phyloP scores from a whole-genome alignment of 2,329 filamentous ascomycete species.

The Calonectria hongkongensis region DNA sequence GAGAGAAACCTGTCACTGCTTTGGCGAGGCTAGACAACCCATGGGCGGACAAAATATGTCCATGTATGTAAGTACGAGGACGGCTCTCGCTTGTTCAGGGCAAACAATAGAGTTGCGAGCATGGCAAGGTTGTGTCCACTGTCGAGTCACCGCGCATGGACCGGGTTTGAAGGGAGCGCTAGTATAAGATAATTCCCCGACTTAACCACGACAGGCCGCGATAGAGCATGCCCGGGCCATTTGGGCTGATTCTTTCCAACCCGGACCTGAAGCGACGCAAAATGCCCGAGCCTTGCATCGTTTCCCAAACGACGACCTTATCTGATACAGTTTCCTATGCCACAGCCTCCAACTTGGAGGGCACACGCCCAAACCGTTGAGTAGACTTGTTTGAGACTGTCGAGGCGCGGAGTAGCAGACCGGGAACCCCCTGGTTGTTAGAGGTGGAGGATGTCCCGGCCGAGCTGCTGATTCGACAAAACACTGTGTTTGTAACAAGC shows the following conservation, averaged over 20 bases:
- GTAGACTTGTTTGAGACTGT: not conserved
- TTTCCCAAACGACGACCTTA: conserved; percentile 34
- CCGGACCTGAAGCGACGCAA: conserved; percentile 22
- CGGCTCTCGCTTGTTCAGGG: conserved; percentile 23
- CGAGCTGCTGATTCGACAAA: conserved; percentile 22
- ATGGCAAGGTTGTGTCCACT: conserved; percentile 5
- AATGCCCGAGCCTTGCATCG: conserved; percentile 30
- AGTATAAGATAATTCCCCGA: conserved; percentile 30
- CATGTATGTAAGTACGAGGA: conserved; percentile 30
- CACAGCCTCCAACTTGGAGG: not conserved
- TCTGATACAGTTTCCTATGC: conserved; percentile 22
- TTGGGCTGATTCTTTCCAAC: conserved; percentile 8
- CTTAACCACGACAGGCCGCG: conserved; percentile 1
- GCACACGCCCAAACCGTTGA: conserved; percentile 1
- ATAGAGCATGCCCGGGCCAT: conserved; percentile 25
- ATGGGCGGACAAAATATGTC: conserved; percentile 39
- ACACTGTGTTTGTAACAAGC: conserved; percentile 22
- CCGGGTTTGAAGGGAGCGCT: conserved; percentile 26
- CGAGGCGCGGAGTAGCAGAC: conserved; percentile 20
- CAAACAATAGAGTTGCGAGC: conserved; percentile 1
- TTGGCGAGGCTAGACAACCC: conserved; percentile 32
- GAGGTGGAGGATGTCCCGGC: conserved; percentile 3
- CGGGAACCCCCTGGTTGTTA: conserved; percentile 26
- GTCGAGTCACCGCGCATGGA: conserved; percentile 20
- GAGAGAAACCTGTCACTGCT: conserved; percentile 32